A percentile compares a stretch with the other conserved stretches of the same genome.
phyloP scores from a whole-genome alignment of 2,329 filamentous ascomycete genomes.

The Phaeosphaeria sp. region DNA sequence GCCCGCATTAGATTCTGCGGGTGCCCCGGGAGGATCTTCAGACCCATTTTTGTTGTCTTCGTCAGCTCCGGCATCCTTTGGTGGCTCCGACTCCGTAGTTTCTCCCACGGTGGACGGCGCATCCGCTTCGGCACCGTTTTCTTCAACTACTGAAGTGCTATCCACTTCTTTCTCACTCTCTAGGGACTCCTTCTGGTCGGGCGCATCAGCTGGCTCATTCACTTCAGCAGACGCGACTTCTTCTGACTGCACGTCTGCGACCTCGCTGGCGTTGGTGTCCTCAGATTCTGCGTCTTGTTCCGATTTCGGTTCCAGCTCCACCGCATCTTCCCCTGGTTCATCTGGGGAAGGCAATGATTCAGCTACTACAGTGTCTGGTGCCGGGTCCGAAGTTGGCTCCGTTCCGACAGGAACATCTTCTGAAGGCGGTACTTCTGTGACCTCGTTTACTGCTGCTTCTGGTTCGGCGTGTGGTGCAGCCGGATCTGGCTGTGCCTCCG shows the following conservation, averaged over 20 bases:
- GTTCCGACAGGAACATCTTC: not conserved
- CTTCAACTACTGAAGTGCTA: not conserved
- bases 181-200: not conserved
- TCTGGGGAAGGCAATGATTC: not conserved
- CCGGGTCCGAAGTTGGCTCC: not conserved
- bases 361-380: not conserved
- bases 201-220: slow-evolving; percentile 8
- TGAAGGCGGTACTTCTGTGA: not conserved
- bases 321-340: not conserved
- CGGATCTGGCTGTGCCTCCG: not conserved
- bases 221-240: slow-evolving; percentile 2
- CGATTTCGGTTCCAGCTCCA: not conserved
- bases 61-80: not conserved
- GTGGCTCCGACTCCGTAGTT: not conserved
- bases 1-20: not conserved
- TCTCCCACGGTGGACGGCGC: not conserved
- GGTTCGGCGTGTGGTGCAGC: not conserved
- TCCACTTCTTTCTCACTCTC: not conserved
- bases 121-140: not conserved
- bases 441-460: not conserved
- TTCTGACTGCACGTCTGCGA: not conserved
- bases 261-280: not conserved
- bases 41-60: not conserved
- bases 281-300: not conserved
- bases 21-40: not conserved